Percentiles rank a stretch among this genome's conserved stretches.
phyloP scores from a whole-genome alignment of 106 monocot species.

The Allium sativum region DNA sequence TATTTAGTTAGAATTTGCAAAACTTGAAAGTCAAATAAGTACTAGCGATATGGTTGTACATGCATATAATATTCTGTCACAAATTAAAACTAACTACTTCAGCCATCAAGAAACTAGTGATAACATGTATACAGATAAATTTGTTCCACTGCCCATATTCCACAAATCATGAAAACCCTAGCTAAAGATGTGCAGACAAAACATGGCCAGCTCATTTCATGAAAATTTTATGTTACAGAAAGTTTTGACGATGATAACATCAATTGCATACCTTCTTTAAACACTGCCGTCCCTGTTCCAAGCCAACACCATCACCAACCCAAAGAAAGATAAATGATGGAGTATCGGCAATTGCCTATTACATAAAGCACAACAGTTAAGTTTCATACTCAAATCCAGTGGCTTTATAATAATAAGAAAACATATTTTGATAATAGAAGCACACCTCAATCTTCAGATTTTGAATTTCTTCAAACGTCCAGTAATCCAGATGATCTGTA shows the following conservation, averaged over 20 bases:
- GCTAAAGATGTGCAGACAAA: no score
- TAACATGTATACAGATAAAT: no score
- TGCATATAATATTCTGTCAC: no score
- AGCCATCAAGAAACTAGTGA: no score
- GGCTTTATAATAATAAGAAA: neutral
- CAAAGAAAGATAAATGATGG: slow-evolving; percentile 98
- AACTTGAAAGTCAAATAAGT: no score
- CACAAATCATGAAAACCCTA: no score
- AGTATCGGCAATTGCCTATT: slow-evolving; percentile 93
- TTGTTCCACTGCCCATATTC: no score
- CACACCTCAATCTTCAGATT: slow-evolving; percentile 71
- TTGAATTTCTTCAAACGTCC: slow-evolving; percentile 89
- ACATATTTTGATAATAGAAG: neutral
- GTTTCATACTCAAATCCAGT: neutral
- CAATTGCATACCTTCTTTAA: slow-evolving; percentile 66
- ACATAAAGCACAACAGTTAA: neutral
- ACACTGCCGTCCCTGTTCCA: slow-evolving; percentile 91
- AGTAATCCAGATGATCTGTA: slow-evolving; percentile 83
- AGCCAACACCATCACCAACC: slow-evolving; percentile 97
- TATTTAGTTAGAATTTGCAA: no score
- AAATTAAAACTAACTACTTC: no score
- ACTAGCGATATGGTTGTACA: no score
- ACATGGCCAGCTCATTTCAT: no score
- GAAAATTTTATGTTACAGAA: neutral
- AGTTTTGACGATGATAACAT: neutral